Conservation (phyloP, 164 flowering plant species). For the Piper longum region DNA sequence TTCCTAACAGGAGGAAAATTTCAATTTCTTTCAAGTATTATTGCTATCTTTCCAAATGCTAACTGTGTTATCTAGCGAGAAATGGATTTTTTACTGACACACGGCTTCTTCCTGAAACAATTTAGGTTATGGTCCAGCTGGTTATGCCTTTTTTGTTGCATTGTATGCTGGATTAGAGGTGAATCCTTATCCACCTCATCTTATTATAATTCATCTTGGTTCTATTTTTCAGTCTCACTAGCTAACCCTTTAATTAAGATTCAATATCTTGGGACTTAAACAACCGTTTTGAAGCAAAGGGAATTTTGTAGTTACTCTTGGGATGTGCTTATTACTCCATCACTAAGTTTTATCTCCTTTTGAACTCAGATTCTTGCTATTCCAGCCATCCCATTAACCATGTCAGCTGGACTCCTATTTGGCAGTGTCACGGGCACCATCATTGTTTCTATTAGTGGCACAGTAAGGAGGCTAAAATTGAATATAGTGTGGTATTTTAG, state of each 20-base stretch:
- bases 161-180: conserved; percentile 93
- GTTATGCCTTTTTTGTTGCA: conserved; percentile 89
- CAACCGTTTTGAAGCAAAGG: not conserved
- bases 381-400: conserved; percentile 95
- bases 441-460: conserved; percentile 93
- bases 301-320: not conserved
- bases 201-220: no score
- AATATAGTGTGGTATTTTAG: not conserved
- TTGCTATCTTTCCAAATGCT: no score
- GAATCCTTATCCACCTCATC: conserved; percentile 3
- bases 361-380: conserved; percentile 71
- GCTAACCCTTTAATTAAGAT: not conserved
- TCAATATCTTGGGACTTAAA: not conserved
- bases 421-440: conserved; percentile 74
- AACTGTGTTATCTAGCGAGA: no score
- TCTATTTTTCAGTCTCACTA: not conserved
- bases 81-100: no score
- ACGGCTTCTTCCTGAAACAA: conserved; percentile 4
- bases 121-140: conserved; percentile 86
- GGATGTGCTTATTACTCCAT: not conserved
- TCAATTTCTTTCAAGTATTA: no score
- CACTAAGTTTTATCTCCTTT: conserved; percentile 2
- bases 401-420: conserved; percentile 97
- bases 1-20: no score
- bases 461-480: conserved; percentile 36